Evolutionary conservation across 345 rosid genomes (phyloP), one percentile per base, ranked within the genome.

Genomic region (Syzygium aromaticum): DNA sequence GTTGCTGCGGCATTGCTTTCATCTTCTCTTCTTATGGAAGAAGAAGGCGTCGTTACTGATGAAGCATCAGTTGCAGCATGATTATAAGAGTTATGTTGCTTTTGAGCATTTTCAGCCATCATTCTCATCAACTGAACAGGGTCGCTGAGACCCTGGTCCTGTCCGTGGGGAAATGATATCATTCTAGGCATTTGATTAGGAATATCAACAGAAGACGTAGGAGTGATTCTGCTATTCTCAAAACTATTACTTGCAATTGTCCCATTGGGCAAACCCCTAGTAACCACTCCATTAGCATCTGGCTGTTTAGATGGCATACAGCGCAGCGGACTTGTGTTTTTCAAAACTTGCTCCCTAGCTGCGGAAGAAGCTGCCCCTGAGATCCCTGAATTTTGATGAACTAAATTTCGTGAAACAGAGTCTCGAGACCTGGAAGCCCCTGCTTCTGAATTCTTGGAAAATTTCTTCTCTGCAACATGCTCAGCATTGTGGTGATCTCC

Each of bases 101-200:
- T 90, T 90, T 90, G 94, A 82, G 89, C 93, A 85, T 91, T 94
- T 85, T 93, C 97, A 87, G 88, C 86, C 85, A 94, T 88, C 87
- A 91, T 92, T 86, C 92, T 93, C 95, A 93, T 92, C 80, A 93
- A 87, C 84, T 95, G 95, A 87, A 94, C 94, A 28, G 98, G 95
- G 89, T 94, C 98, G n/a, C 86, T 87, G 54, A 91, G 91, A 85
- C 92, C 93, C 86, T 92, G 93, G 64, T 90, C 94, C 86, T 90
- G 92, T 86, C 87, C 90, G 11, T 93, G 89, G 88, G 89, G 92
- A 86, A 52, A 87, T 67, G 90, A 54, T 46, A 92, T 88, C 82
- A 91, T 89, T 86, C 90, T 90, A 28, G 87, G 91, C 91, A 89
- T 90, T 87, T 93, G 95, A 87, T 87, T 92, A 15, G 92, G 86